Evolutionary conservation across 2,329 filamentous ascomycete species (phyloP).

Genomic region (Hypoxylon sp.): DNA sequence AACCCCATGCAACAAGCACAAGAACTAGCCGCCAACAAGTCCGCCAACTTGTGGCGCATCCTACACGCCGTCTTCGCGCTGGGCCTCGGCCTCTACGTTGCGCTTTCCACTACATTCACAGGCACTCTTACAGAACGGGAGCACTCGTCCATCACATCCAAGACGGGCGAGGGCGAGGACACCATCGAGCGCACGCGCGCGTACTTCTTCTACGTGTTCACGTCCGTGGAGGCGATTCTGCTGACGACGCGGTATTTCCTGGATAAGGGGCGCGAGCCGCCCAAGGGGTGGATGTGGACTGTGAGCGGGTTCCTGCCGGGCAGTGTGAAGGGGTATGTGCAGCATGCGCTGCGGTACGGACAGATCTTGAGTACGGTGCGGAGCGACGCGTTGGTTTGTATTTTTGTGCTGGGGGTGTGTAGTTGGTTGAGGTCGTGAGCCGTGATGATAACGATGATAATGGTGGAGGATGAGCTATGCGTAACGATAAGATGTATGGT

Average conservation of each 20-base stretch:
- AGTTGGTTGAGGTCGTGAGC: conserved; percentile 60
- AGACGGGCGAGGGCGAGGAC: conserved; percentile 38
- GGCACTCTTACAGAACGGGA: conserved; percentile 75
- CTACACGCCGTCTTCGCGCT: conserved; percentile 81
- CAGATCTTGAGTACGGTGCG: conserved; percentile 80
- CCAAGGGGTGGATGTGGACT: conserved; percentile 74
- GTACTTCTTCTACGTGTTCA: conserved; percentile 84
- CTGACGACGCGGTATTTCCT: conserved; percentile 80
- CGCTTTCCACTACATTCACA: conserved; percentile 76
- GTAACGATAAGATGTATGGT: conserved; percentile 7
- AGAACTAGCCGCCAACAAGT: conserved; percentile 52
- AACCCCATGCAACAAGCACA: conserved; percentile 38
- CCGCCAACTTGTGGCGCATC: conserved; percentile 75
- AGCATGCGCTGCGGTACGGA: conserved; percentile 74
- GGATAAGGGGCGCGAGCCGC: conserved; percentile 71
- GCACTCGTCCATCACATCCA: conserved; percentile 56
- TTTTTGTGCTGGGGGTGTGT: conserved; percentile 79
- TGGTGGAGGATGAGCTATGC: neutral
- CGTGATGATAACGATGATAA: neutral
- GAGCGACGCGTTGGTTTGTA: conserved; percentile 79
- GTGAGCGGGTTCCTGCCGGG: conserved; percentile 76
- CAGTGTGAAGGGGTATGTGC: conserved; percentile 73
- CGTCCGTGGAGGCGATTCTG: conserved; percentile 80
- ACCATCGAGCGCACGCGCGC: conserved; percentile 58
- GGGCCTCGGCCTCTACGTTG: conserved; percentile 78